A percentile compares a stretch with the other conserved stretches of the same genome.
Conservation (phyloP, 2,329 filamentous ascomycete species). For the Raffaelea arxii region DNA sequence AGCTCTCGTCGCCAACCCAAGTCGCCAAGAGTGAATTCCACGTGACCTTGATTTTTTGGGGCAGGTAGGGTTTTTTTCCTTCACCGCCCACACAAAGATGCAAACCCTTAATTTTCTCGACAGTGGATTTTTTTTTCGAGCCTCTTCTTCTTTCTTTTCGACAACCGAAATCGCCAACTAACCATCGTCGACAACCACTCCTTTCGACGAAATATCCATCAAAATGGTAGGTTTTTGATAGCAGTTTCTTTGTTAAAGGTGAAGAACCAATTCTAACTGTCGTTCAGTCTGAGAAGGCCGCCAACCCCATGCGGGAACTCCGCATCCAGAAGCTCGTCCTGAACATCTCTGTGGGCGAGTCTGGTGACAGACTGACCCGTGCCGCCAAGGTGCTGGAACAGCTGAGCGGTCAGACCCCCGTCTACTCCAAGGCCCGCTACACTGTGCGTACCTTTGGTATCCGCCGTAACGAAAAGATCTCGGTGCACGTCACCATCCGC, state of each 20-base stretch:
- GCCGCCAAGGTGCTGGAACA: constrained; percentile 99
- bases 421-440: constrained; percentile 99
- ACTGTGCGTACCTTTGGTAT: constrained; percentile 99
- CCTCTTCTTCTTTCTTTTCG: constrained; percentile 1
- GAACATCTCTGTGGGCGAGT: constrained; percentile 99
- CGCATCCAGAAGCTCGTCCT: constrained; percentile 99
- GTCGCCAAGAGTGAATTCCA: background rate
- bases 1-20: constrained; percentile 9
- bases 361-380: constrained; percentile 99
- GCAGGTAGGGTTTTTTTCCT: constrained; percentile 6
- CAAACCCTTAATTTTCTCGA: constrained; percentile 7
- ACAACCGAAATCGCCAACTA: constrained; percentile 9
- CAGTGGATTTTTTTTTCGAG: constrained; percentile 7
- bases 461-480: constrained; percentile 99
- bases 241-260: background rate
- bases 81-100: constrained; percentile 8
- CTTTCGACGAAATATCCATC: constrained; percentile 10
- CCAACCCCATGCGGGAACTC: constrained; percentile 99
- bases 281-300: constrained; percentile 66
- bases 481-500: constrained; percentile 98
- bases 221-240: constrained; percentile 25
- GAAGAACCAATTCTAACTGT: constrained; percentile 14
- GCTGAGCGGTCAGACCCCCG: constrained; percentile 97
- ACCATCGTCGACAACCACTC: background rate
- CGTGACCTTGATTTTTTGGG: constrained; percentile 7